Base-by-base conservation (phyloP, 768 basidiomycete species). In the Hericium erinaceus region DNA sequence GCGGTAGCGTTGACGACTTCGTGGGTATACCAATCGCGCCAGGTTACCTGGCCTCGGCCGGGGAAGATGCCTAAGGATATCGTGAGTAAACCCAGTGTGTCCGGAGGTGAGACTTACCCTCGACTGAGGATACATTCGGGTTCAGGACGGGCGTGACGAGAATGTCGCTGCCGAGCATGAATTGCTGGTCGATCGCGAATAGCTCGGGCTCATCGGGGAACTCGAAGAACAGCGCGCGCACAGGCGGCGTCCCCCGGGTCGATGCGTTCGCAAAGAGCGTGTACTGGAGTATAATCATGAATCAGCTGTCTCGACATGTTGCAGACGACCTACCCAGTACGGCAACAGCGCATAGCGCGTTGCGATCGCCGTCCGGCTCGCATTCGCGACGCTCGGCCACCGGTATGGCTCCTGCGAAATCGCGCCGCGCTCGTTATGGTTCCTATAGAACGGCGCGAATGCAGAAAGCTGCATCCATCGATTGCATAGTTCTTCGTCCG, bases 391-490 rank as follows among this genome's bases (percentile, higher is more conserved):
- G 54, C 82, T 85, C 56, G 87, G 85, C 89, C 90, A 92, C 44
- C 81, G 74, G 63, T 85, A 92, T 2, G 88, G 87, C 64, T 91
- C 89, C 67, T 91, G 90, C n/a, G 82, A 71, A 28, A 89, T 73
- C 4, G 86, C 84, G 22, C 80, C 81, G 55, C 73, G 74, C 37
- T 75, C 69, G 60, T 88, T 88, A 68, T 92, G 90, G 67, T 92
- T 92, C 54, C 89, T 75, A 68, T 82, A 90, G 75, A 92, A 92
- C 5, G 89, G 89, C 26, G 79, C 78, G 67, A 92, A 92, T 1
- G 89, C 89, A 3, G 85, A 77, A n/a, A 91, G 77, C 67, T 86
- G 83, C 88, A 89, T 90, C 90, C 90, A 92, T 16, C 90, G 79
- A 60, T 83, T 84, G 70, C 87, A 88, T 10, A 92, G 76, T 67